Evolutionary conservation across 140 eudicot species (phyloP), one percentile per base, ranked within the genome.

Genomic region (Cichorium intybus): DNA sequence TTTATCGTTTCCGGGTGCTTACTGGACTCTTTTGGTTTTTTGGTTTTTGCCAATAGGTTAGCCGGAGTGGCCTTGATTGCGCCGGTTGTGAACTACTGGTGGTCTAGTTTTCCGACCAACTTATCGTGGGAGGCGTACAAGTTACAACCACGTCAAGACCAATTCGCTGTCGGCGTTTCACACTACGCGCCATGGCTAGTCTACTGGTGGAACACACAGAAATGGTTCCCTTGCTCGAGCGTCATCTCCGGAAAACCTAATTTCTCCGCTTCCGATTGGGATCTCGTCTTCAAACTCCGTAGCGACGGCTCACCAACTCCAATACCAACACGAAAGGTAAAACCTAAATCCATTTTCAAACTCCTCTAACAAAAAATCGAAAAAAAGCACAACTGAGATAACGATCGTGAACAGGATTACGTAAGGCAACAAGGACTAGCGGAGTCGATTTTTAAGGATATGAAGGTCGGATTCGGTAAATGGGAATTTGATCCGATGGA

Each of bases 131-230:
- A 75, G 68, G 95, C 90, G 14, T 90, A 78, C 83, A 31, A 80
- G 64, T 60, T 64, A 35, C 89, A 89, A 41, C 67, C 68, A 43
- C 48, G 12, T 4, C 77, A 75, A 65, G 97, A 87, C 68, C 89
- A 80, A 62, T 90, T 93, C 94, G 87, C 90, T 4, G 57, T 86
- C 41, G 75, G 90, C 7, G 94, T 90, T 57, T 76, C 90, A 5
- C 97, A 87, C 64, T 71, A 90, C 33, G 50, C 49, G 37, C 97
- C 97, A 11, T 90, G 90, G 94, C 79, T 90, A 1, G 81, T 82
- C 53, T 75, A 90, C 71, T 90, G 95, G 95, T 90, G 95, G 97
- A 87, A 90, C 82, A 81, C 97, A 39, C 95, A 87, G 48, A 84
- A 71, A 28, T 72, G 82, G 75, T 90, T 90, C 64, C 95, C 88